Base-by-base conservation (phyloP, 2,329 filamentous ascomycete species). In the Taxawa tesnikishii region DNA sequence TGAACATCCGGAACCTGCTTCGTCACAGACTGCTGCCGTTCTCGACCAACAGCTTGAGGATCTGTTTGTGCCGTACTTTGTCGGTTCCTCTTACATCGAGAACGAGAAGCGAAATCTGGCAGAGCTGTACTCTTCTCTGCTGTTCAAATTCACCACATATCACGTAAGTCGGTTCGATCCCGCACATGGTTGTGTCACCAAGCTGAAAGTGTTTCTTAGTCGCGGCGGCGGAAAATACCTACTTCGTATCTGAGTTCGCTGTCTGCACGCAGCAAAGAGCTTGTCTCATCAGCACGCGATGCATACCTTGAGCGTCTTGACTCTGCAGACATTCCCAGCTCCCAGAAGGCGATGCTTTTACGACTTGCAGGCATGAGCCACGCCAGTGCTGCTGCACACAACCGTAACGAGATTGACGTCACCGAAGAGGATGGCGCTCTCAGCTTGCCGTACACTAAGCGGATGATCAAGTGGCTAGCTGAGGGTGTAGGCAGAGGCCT, bases 131-230 rank as follows among this genome's bases (percentile, higher is more conserved):
- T 88, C 84, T 33, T 94, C 90, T 0, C 62, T 98, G 33, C 70
- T 96, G 4, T 94, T 98, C 71, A 93, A 92, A 47, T 98, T 90
- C 50, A 92, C 84, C 11, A 80, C 92, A n/a, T 96, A 88, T 51
- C 90, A 98, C 55, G 54, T 58, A 44, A 37, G 49, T 34, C 18
- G 15, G 4, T 10, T 18, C n/a, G 6, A 29, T 17, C 12, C 13
- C 16, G 6, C 11, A 11, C 16, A n/a, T 14, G 6, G 4, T 26
- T 9, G 11, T n/a, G n/a, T n/a, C 5, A 11, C 19, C 10, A 14
- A 29, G 28, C 31, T n/a, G n/a, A n/a, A n/a, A 31, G 32, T 21
- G 3, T 12, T 6, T 10, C n/a, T 13, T 26, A 55, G 36, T 84
- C 80, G 1, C 67, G 79, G 38, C 70, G 84, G 40, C 88, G 93